Evolutionary conservation across 192 early-diverging fungal species (phyloP), one percentile per base, ranked within the genome.

Genomic region (Podila epigama): DNA sequence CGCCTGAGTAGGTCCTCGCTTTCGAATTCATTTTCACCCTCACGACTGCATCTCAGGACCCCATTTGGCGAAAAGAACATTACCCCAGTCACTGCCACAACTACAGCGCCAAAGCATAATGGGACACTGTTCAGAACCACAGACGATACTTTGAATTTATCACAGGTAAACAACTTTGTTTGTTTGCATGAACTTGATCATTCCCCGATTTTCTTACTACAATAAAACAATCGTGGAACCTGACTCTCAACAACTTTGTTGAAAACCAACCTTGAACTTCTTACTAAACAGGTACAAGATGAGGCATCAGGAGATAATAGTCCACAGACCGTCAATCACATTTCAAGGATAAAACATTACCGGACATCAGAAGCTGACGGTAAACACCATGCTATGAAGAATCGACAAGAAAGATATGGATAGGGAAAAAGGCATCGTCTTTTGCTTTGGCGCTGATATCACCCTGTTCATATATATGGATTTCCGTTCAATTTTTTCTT

Each of bases 21-120:
- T 20, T 28, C 62, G 32, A 56, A 44, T 13, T 39, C 62, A 10
- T 35, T 53, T 25, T 34, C 52, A 44, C 16, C 16, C 16, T 52
- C 53, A 60, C n/a, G 33, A 27, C 33, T 44, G 11, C 51, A 60
- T 18, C 25, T 34, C 52, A 66, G 70, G 58, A 66, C 34, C 18
- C 70, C 70, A 20, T 75, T 75, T 25, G 51, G 58, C 3, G 57
- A 66, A 36, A 75, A 62, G 53, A 70, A 28, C 28, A 50, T 58
- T 34, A 41, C 20, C 18, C 20, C 50, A 9, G 28, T 36, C 15
- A n/a, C 58, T 34, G 32, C 20, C 18, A 10, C 50, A 9, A n/a
- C 36, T 11, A n/a, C 18, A 27, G 40, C 8, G 15, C 8, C 37
- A 54, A 22, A 20, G 48, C 60, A 29, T 3, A 27, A 1, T 34